phyloP scores from a whole-genome alignment of 1,284 basidiomycete species.

The Exsudoporus floridanus region DNA sequence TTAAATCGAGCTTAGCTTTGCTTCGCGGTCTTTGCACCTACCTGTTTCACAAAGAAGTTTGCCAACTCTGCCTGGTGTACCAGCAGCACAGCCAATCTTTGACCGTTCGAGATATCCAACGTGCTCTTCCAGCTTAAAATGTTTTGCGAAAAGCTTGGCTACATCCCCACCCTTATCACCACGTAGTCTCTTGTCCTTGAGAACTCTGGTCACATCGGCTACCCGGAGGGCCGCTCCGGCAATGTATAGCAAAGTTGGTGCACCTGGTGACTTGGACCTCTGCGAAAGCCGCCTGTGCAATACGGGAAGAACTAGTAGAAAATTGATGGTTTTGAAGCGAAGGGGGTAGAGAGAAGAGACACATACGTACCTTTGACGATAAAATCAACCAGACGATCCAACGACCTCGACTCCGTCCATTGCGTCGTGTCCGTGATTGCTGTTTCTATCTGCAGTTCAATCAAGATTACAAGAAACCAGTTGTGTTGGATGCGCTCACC shows the following conservation, averaged over 20 bases:
- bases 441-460: constrained; percentile 60
- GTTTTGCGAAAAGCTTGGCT: constrained; percentile 83
- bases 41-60: constrained; percentile 78
- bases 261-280: constrained; percentile 67
- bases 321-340: background rate
- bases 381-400: constrained; percentile 70
- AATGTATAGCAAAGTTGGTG: constrained; percentile 77
- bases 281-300: constrained; percentile 69
- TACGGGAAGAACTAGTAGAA: constrained; percentile 57
- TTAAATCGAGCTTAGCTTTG: constrained; percentile 8
- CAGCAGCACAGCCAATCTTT: constrained; percentile 74
- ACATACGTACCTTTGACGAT: constrained; percentile 57
- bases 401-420: constrained; percentile 67
- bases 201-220: constrained; percentile 68
- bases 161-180: constrained; percentile 80
- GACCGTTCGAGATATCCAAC: constrained; percentile 71
- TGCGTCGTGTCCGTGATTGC: constrained; percentile 70
- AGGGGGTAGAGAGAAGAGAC: constrained; percentile 11
- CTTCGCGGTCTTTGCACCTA: constrained; percentile 35
- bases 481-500: constrained; percentile 46
- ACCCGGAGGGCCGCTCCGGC: constrained; percentile 78
- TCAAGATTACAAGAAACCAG: constrained; percentile 35
- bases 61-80: constrained; percentile 79
- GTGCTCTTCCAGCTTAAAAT: constrained; percentile 82
- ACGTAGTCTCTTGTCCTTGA: constrained; percentile 65